phyloP scores from a whole-genome alignment of 179 eudicot species.

The Actinidia arguta region DNA sequence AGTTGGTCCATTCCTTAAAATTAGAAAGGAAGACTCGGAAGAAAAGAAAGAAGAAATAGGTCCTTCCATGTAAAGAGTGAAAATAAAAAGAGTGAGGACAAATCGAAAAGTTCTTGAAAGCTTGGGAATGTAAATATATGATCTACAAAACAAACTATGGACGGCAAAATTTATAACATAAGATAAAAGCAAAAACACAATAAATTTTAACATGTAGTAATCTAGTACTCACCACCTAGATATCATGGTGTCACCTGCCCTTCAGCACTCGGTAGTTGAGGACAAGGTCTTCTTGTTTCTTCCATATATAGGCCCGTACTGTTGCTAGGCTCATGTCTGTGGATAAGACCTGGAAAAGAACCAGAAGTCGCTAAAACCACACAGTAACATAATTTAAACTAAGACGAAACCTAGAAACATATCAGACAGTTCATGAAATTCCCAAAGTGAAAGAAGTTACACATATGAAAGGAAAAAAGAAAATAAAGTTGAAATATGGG shows the following conservation, averaged over 20 bases:
- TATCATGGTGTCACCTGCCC: constrained; percentile 50
- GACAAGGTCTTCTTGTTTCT: constrained; percentile 86
- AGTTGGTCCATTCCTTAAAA: neutral
- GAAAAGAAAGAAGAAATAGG: neutral
- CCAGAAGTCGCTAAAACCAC: neutral
- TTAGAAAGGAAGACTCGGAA: neutral
- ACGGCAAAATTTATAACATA: neutral
- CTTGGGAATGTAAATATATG: neutral
- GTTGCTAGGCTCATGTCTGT: constrained; percentile 99
- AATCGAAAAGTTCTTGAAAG: neutral
- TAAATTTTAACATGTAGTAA: neutral
- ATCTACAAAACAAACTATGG: neutral
- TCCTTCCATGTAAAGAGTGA: neutral
- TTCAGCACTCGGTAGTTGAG: constrained; percentile 83
- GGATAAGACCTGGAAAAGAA: constrained; percentile 69
- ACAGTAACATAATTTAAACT: neutral
- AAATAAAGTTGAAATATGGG: neutral
- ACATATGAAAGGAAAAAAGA: neutral
- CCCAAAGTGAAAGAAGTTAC: neutral
- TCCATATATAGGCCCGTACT: constrained; percentile 94
- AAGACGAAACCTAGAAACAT: neutral
- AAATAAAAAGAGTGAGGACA: neutral
- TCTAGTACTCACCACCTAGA: constrained; percentile 18
- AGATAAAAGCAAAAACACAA: neutral
- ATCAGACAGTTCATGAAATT: constrained; percentile 2